Conservation (phyloP, 2,329 filamentous ascomycete genomes). For the Exutisphaerella laricina region DNA sequence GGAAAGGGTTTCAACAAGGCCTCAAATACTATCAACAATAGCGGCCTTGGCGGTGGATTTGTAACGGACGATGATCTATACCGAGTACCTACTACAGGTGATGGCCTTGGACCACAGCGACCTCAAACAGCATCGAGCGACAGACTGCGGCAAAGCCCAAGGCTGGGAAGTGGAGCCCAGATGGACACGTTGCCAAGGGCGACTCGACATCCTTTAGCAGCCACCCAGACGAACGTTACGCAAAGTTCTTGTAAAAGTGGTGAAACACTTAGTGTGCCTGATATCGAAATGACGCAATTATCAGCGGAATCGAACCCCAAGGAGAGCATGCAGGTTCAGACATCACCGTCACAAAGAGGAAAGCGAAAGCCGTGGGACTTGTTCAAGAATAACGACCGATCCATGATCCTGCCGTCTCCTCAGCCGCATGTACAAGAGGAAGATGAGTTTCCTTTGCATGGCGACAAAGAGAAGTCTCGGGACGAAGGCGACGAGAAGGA, state of each 20-base stretch:
- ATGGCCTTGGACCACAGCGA: constrained; percentile 6
- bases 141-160: neutral
- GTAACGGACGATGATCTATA: constrained; percentile 23
- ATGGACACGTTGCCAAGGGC: constrained; percentile 9
- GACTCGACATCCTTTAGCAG: constrained; percentile 12
- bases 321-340: constrained; percentile 27
- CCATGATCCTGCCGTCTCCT: constrained; percentile 40
- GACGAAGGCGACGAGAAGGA: constrained; percentile 5
- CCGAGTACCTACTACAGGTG: constrained; percentile 7
- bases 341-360: constrained; percentile 21
- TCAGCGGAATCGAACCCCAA: constrained; percentile 24
- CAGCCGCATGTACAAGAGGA: constrained; percentile 37
- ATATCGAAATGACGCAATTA: constrained; percentile 17
- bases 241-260: constrained; percentile 15
- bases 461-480: constrained; percentile 7
- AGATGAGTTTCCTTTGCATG: constrained; percentile 28
- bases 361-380: constrained; percentile 24
- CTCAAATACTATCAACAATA: constrained; percentile 15
- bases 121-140: constrained; percentile 8
- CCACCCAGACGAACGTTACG: constrained; percentile 5
- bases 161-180: neutral
- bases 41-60: constrained; percentile 19
- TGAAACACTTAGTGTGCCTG: constrained; percentile 12
- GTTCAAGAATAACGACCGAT: constrained; percentile 33
- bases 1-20: constrained; percentile 18